Evolutionary conservation across 140 eudicot genomes (phyloP).

Genomic region (Cichorium intybus): DNA sequence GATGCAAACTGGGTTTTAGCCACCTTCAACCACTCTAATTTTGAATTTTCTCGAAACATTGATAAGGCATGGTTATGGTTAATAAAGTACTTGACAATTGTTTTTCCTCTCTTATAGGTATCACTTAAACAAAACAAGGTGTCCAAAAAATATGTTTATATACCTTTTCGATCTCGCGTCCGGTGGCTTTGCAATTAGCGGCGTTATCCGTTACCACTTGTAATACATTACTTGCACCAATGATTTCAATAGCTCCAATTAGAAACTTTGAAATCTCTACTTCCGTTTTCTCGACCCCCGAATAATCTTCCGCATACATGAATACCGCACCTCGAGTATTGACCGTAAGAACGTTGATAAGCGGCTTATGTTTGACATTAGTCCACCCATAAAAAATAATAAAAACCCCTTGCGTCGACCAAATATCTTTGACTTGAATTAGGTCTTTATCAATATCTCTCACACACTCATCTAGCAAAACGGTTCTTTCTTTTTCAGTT

Average conservation of each 20-base stretch:
- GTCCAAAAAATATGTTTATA: neutral
- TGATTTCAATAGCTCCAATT: too few species aligned
- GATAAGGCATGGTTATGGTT: too few species aligned
- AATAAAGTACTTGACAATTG: neutral
- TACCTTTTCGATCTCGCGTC: slow-evolving; percentile 1
- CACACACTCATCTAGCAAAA: too few species aligned
- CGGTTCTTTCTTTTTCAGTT: too few species aligned
- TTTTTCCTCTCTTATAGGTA: neutral
- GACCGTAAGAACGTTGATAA: slow-evolving; percentile 13
- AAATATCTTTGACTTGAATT: too few species aligned
- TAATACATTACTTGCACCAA: neutral
- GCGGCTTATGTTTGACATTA: slow-evolving; percentile 1
- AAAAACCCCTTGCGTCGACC: slow-evolving; percentile 13
- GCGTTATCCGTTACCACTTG: slow-evolving; percentile 20
- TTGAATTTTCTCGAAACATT: too few species aligned
- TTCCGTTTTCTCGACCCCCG: neutral
- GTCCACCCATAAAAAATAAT: slow-evolving; percentile 19
- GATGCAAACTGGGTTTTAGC: too few species aligned
- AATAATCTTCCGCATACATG: slow-evolving; percentile 2
- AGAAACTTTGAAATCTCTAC: too few species aligned
- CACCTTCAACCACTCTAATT: too few species aligned
- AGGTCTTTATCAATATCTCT: too few species aligned
- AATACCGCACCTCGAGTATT: neutral
- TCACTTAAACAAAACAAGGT: neutral
- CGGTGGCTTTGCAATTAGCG: neutral